Base-by-base conservation (phyloP, 805 yeast species). In the Candida silvatica region DNA sequence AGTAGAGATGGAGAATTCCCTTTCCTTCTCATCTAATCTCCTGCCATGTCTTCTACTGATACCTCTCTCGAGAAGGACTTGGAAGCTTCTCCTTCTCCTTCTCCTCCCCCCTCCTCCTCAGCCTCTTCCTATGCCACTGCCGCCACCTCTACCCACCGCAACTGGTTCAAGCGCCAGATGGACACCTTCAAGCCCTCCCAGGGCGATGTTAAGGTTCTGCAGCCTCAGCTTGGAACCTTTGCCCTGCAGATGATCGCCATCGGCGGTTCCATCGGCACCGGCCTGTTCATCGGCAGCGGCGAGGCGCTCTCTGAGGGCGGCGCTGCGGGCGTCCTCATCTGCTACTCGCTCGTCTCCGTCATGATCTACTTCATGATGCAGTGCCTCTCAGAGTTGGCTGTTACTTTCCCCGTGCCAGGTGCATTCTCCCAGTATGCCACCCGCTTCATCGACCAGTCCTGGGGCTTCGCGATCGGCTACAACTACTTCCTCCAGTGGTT, bases 231-330 rank as follows among this genome's bases (percentile, higher is more conserved):
- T 23, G 45, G 51, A 19, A 41, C 47, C n/a, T 51, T 52, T 31
- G 83, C 77, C 46, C 52, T 78, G 47, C 75, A 76, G 44, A 75
- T 79, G 71, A 69, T 79, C 41, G 76, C 84, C 24, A 72, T 79
- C 30, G 83, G 83, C 27, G 77, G 81, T 31, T 67, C 78, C 28
- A 71, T 78, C 26, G 84, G 84, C 39, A 76, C 83, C 0, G 84
- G 86, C 50, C 57, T 78, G 37, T 76, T 79, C 42, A 71, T 78
- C 36, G 83, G 82, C 38, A 68, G 80, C 3, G 84, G 83, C 36
- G 56, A 67, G 29, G 73, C 81, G 1, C 59, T 80, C 40, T 51
- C 52, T 24, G 62, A 67, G 15, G 80, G 80, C 48, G 86, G 86
- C 28, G 80, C 83, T 4, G 82, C 76, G 3, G 70, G 79, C 23